Evolutionary conservation across 2,329 filamentous ascomycete genomes (phyloP).

Genomic region (Chaetomiaceae sp.): DNA sequence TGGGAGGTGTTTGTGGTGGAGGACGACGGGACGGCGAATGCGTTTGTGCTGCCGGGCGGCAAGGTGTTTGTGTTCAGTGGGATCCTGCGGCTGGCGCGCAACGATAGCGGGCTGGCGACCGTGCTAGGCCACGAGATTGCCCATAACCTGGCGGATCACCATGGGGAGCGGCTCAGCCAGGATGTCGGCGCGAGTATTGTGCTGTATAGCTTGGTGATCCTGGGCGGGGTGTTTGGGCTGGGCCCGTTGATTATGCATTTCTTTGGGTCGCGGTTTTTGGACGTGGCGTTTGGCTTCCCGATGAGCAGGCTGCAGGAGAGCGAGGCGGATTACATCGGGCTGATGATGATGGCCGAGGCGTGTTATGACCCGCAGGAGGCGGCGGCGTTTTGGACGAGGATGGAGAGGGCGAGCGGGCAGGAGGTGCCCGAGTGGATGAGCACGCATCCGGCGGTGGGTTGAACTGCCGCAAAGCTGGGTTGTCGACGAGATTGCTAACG

Average conservation of each 20-base stretch:
- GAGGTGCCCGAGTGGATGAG: constrained; percentile 67
- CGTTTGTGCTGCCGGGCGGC: constrained; percentile 72
- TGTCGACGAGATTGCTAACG: constrained; percentile 13
- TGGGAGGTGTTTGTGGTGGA: constrained; percentile 76
- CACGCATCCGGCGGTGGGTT: constrained; percentile 67
- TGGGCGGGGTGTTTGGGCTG: constrained; percentile 43
- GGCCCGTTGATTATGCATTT: constrained; percentile 40
- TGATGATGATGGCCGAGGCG: constrained; percentile 78
- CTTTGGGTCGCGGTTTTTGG: constrained; percentile 47
- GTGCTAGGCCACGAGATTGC: constrained; percentile 78
- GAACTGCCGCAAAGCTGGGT: too few species aligned
- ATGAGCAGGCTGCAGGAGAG: constrained; percentile 68
- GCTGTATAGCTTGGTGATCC: constrained; percentile 45
- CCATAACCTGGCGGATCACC: constrained; percentile 67
- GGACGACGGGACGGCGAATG: constrained; percentile 56
- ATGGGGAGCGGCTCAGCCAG: constrained; percentile 58
- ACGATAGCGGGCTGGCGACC: constrained; percentile 66
- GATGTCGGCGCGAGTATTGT: constrained; percentile 50
- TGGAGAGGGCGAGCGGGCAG: constrained; percentile 49
- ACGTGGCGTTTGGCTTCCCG: constrained; percentile 62
- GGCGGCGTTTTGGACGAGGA: constrained; percentile 61
- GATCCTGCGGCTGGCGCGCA: constrained; percentile 62
- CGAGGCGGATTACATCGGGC: constrained; percentile 75
- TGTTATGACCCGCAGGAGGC: constrained; percentile 70
- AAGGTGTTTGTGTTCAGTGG: constrained; percentile 78